Evolutionary conservation across 192 early-diverging fungal genomes (phyloP).

Genomic region (Coemansia sp.): DNA sequence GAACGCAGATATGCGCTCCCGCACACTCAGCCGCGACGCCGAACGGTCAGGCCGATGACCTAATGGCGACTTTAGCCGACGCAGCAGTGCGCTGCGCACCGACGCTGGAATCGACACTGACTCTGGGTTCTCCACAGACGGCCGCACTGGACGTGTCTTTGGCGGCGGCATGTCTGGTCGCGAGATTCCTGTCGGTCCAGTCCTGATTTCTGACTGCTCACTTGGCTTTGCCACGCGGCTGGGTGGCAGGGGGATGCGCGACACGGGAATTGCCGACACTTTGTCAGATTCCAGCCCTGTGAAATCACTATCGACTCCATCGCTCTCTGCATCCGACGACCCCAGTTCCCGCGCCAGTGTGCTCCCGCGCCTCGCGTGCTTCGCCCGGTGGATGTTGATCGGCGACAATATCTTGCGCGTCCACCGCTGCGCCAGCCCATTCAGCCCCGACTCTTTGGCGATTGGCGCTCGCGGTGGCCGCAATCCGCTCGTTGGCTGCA

Average conservation of each 20-base stretch:
- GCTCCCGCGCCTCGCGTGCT: not conserved
- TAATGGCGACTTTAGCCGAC: conserved; percentile 35
- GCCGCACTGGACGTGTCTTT: conserved; percentile 15
- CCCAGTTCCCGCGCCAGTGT: not conserved
- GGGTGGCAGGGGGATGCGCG: not conserved
- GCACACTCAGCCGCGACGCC: conserved; percentile 24
- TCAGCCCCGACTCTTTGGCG: not conserved
- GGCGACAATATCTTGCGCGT: conserved; percentile 26
- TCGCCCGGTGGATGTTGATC: conserved; percentile 12
- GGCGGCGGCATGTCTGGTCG: conserved; percentile 45
- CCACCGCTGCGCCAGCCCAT: conserved; percentile 10
- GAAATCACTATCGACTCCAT: conserved; percentile 17
- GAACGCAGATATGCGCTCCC: conserved; percentile 42
- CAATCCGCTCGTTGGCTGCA: not conserved
- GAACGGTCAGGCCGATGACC: conserved; percentile 22
- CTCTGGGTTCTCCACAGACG: conserved; percentile 7
- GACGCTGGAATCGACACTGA: conserved; percentile 18
- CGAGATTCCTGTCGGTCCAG: not conserved
- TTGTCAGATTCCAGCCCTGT: conserved; percentile 9
- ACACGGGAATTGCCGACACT: not conserved
- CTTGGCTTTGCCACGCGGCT: not conserved
- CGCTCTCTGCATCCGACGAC: not conserved
- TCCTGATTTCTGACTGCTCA: not conserved
- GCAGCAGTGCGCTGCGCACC: conserved; percentile 34
- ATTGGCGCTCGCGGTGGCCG: not conserved